These are phyloP conservation scores for Coniochaeta ligniaria DNA, from an alignment of 2,329 filamentous ascomycete genomes.

Conservation along the genomic window DNA sequence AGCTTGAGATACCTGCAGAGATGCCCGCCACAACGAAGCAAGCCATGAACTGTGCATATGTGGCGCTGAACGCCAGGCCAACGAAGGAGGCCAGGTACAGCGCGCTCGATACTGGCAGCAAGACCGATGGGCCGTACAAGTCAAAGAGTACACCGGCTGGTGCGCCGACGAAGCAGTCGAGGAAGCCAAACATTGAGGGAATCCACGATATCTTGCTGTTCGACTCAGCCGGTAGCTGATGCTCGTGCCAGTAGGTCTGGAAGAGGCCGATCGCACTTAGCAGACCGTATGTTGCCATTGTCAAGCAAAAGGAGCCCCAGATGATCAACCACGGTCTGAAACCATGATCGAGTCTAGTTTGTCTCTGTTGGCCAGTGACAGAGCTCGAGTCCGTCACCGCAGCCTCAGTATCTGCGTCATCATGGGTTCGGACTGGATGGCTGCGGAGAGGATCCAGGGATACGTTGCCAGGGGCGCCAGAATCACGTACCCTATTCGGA, in stretches of 20 bases:
- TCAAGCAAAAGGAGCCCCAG: constrained; percentile 15
- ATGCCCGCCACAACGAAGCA: constrained; percentile 19
- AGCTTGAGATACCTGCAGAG: constrained; percentile 12
- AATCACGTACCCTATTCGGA: background rate
- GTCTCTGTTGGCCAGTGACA: constrained; percentile 1
- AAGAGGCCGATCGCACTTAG: constrained; percentile 21
- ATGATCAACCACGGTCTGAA: constrained; percentile 13
- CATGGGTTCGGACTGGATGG: background rate
- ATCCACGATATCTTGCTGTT: constrained; percentile 18
- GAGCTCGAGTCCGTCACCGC: background rate
- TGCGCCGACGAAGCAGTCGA: constrained; percentile 16
- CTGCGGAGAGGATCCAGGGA: background rate
- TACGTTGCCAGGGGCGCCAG: background rate
- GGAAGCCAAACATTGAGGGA: constrained; percentile 19
- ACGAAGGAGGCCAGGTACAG: constrained; percentile 17
- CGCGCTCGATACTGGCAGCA: constrained; percentile 12
- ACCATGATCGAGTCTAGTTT: constrained; percentile 6
- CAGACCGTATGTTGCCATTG: constrained; percentile 17
- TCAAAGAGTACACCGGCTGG: constrained; percentile 16
- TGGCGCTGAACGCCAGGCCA: constrained; percentile 18
- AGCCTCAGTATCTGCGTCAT: constrained; percentile 6
- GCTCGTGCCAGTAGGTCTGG: constrained; percentile 17
- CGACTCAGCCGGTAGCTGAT: constrained; percentile 11
- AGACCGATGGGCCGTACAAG: constrained; percentile 10
- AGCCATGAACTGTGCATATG: constrained; percentile 19